These are phyloP conservation scores for Mycena epipterygia DNA, from an alignment of 768 basidiomycete genomes.

Conservation along the genomic window DNA sequence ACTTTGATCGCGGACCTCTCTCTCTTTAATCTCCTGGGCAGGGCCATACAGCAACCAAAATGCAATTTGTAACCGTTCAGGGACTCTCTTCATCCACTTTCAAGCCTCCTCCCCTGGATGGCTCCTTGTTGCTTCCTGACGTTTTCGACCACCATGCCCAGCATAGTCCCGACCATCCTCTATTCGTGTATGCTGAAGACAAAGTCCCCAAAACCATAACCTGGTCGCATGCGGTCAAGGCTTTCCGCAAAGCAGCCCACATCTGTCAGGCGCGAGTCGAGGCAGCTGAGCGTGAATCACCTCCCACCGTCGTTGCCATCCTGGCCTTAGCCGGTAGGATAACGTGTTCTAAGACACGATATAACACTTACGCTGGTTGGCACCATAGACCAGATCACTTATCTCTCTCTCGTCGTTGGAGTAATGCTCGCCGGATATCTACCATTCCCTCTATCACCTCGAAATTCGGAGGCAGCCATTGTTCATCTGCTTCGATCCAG, in stretches of 20 bases:
- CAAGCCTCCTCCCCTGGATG: slow-evolving; percentile 44
- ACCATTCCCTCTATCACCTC: slow-evolving; percentile 43
- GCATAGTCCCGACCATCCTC: slow-evolving; percentile 40
- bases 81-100: slow-evolving; percentile 37
- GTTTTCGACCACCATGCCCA: slow-evolving; percentile 42
- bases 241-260: slow-evolving; percentile 37
- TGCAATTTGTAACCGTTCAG: not conserved
- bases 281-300: not conserved
- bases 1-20: too few species aligned
- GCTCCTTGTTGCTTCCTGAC: slow-evolving; percentile 40
- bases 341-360: not conserved
- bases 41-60: not conserved
- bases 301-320: slow-evolving; percentile 44
- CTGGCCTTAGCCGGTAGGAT: slow-evolving; percentile 40
- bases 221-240: slow-evolving; percentile 42
- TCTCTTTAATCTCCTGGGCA: too few species aligned
- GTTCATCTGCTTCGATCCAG: slow-evolving; percentile 48
- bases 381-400: slow-evolving; percentile 47
- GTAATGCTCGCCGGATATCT: slow-evolving; percentile 45
- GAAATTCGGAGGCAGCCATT: slow-evolving; percentile 45
- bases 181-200: slow-evolving; percentile 39
- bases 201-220: slow-evolving; percentile 31
- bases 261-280: slow-evolving; percentile 14
- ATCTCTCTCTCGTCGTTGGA: slow-evolving; percentile 50
- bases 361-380: not conserved